Conservation (phyloP, 2,329 filamentous ascomycete species). For the Colletotrichum tamarilloi region DNA sequence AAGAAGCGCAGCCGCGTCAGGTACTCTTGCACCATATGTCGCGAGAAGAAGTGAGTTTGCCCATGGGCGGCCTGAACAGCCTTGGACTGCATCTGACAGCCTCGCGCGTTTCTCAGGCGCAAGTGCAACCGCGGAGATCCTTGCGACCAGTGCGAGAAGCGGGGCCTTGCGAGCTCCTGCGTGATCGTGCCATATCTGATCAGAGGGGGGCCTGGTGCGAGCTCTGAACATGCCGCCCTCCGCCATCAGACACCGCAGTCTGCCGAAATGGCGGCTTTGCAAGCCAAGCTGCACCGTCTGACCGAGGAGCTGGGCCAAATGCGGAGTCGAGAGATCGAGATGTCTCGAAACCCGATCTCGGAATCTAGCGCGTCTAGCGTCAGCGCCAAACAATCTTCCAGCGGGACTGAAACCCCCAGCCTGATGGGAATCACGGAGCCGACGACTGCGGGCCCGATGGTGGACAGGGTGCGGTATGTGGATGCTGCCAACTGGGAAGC, state of each 20-base stretch:
- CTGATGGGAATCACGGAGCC: slow-evolving; percentile 15
- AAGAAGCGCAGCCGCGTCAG: slow-evolving; percentile 46
- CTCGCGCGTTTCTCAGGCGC: slow-evolving; percentile 38
- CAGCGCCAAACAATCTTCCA: not conserved
- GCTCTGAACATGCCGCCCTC: slow-evolving; percentile 36
- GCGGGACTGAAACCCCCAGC: not conserved
- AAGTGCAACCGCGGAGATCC: slow-evolving; percentile 47
- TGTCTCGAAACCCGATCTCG: slow-evolving; percentile 6
- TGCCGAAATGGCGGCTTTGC: slow-evolving; percentile 1
- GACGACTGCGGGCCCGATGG: slow-evolving; percentile 36
- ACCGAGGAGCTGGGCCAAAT: not conserved
- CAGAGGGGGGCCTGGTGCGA: slow-evolving; percentile 17
- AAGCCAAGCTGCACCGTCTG: not conserved
- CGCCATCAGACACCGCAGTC: not conserved
- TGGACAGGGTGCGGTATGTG: slow-evolving; percentile 42
- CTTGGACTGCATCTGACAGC: not conserved
- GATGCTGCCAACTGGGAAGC: slow-evolving; percentile 45
- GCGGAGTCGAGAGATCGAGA: not conserved
- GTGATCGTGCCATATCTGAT: slow-evolving; percentile 41
- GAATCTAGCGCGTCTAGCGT: slow-evolving; percentile 12
- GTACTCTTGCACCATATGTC: slow-evolving; percentile 47
- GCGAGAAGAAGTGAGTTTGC: slow-evolving; percentile 45
- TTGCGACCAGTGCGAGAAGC: slow-evolving; percentile 46
- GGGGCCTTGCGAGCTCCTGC: slow-evolving; percentile 41
- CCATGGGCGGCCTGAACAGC: not conserved